Conservation (phyloP, 2,329 filamentous ascomycete genomes). For the Scytalidium lignicola region DNA sequence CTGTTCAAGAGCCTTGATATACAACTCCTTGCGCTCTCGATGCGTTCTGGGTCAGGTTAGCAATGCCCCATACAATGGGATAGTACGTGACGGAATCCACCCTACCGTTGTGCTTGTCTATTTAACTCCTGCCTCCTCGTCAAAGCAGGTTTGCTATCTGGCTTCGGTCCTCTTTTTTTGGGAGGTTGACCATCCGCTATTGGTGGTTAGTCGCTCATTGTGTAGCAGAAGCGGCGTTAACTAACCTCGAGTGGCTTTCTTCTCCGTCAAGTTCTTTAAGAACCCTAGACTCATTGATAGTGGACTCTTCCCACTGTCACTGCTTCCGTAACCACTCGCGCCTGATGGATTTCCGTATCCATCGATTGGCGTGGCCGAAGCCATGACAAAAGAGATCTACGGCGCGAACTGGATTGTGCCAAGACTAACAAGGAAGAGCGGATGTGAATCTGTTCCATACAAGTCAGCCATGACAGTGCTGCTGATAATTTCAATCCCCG, state of each 20-base stretch:
- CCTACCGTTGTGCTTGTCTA: conserved; percentile 86
- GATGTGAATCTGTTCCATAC: conserved; percentile 8
- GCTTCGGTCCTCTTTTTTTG: conserved; percentile 90
- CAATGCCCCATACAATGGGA: not conserved
- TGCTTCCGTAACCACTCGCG: conserved; percentile 23
- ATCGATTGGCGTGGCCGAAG: conserved; percentile 20
- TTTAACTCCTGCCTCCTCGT: conserved; percentile 92
- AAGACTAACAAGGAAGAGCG: conserved; percentile 1
- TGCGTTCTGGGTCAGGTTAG: conserved; percentile 64
- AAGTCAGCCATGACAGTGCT: conserved; percentile 12
- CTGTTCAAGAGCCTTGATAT: conserved; percentile 89
- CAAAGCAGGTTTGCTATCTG: conserved; percentile 89
- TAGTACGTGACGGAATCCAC: conserved; percentile 7
- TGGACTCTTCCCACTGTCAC: conserved; percentile 26
- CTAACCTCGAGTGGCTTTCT: conserved; percentile 71
- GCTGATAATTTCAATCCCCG: not conserved
- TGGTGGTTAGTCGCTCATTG: conserved; percentile 6
- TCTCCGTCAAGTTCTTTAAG: conserved; percentile 64
- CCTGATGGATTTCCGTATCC: conserved; percentile 22
- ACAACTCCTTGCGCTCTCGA: conserved; percentile 91
- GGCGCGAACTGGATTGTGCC: not conserved
- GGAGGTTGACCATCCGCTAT: conserved; percentile 71
- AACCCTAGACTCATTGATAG: conserved; percentile 50
- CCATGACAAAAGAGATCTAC: conserved; percentile 16
- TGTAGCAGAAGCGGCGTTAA: not conserved